Conservation (phyloP, 345 rosid genomes). For the Kernera saxatilis region DNA sequence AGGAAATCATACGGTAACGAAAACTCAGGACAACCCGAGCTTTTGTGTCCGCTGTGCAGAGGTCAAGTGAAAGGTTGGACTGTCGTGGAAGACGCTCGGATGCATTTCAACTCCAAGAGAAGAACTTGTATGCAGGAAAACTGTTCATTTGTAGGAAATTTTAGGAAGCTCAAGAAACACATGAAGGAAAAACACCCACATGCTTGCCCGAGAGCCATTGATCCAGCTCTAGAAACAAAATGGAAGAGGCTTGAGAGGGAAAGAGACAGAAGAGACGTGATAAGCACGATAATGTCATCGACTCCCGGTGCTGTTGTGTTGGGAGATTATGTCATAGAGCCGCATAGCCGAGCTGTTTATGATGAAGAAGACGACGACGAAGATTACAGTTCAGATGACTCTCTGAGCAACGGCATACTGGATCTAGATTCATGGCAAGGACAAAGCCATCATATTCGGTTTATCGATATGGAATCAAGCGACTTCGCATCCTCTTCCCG, state of each 20-base stretch:
- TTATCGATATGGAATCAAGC: conserved; percentile 40
- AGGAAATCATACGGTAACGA: conserved; percentile 59
- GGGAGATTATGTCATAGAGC: conserved; percentile 91
- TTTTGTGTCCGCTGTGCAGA: conserved; percentile 77
- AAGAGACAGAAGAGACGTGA: conserved; percentile 64
- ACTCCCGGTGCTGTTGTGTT: conserved; percentile 71
- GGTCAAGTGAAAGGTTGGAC: conserved; percentile 96
- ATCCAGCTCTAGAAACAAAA: conserved; percentile 62
- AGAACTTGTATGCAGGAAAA: conserved; percentile 76
- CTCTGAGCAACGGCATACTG: conserved; percentile 37
- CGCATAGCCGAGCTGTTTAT: conserved; percentile 34
- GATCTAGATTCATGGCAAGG: conserved; percentile 40
- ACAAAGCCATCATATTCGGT: conserved; percentile 31
- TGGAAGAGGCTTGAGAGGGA: conserved; percentile 75
- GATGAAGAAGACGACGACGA: conserved; percentile 39
- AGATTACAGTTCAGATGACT: conserved; percentile 56
- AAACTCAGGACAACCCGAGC: conserved; percentile 52
- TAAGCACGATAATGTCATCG: conserved; percentile 69
- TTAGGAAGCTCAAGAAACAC: conserved; percentile 66
- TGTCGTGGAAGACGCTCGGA: conserved; percentile 69
- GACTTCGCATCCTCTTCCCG: conserved; percentile 36
- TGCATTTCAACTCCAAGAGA: conserved; percentile 56
- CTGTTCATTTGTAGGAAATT: conserved; percentile 61
- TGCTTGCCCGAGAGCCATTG: conserved; percentile 70
- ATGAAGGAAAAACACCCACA: conserved; percentile 71